Percentiles rank a stretch among this genome's conserved stretches.
Conservation (phyloP, 2,329 filamentous ascomycete species). For the Penicillium sp. region DNA sequence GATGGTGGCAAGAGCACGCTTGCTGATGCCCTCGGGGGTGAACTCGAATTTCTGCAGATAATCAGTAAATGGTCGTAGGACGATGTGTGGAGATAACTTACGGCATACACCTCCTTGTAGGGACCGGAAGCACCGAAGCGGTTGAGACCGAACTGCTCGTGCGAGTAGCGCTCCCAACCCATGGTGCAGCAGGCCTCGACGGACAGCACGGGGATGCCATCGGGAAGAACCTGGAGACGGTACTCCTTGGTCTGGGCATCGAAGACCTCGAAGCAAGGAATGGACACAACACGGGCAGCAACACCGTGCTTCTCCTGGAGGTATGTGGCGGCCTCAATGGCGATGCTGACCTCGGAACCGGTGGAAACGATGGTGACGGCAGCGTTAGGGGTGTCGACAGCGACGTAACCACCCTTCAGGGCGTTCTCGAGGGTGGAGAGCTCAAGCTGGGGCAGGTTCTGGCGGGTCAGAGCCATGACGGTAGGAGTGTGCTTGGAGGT, state of each 20-base stretch:
- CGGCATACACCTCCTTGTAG: slow-evolving; percentile 97
- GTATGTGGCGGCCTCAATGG: slow-evolving; percentile 86
- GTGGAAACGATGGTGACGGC: slow-evolving; percentile 89
- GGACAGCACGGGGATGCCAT: slow-evolving; percentile 87
- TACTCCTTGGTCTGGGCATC: slow-evolving; percentile 94
- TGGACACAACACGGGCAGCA: slow-evolving; percentile 86
- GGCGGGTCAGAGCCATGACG: slow-evolving; percentile 91
- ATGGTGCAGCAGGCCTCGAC: slow-evolving; percentile 97
- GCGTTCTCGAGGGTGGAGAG: slow-evolving; percentile 85
- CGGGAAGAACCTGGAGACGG: slow-evolving; percentile 85
- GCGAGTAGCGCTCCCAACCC: slow-evolving; percentile 98
- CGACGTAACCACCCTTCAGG: slow-evolving; percentile 93
- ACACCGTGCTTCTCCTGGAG: slow-evolving; percentile 85
- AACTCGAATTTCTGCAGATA: slow-evolving; percentile 88
- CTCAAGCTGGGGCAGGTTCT: slow-evolving; percentile 98
- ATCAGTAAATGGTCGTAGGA: slow-evolving; percentile 10
- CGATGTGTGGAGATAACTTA: slow-evolving; percentile 41
- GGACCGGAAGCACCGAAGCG: slow-evolving; percentile 95
- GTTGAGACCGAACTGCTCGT: slow-evolving; percentile 99
- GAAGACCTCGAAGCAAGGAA: slow-evolving; percentile 97
- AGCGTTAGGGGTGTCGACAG: slow-evolving; percentile 79
- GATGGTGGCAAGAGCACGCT: slow-evolving; percentile 87
- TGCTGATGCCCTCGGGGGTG: slow-evolving; percentile 92
- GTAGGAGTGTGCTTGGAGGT: slow-evolving; percentile 86
- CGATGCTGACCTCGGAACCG: slow-evolving; percentile 93